Evolutionary conservation across 306 rosid genomes (phyloP), one percentile per base, ranked within the genome.

Genomic region (Trifolium pratense): DNA sequence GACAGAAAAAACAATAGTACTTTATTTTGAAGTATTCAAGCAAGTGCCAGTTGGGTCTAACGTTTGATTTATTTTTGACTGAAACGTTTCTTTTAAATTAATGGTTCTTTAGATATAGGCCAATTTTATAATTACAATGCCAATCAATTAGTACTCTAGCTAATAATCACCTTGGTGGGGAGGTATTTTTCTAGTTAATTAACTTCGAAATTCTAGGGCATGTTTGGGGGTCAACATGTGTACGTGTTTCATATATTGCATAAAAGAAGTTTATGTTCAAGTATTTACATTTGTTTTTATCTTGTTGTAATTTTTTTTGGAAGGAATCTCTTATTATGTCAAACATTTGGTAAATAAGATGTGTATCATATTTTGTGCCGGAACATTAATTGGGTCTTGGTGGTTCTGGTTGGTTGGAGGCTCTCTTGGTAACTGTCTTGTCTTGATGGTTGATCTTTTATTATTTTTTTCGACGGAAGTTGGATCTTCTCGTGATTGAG

Each of bases 31-130:
- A 79, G 48, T 62, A 75, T 76, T 78, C 77, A 73, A 77, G 61
- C 43, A 12, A 56, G 75, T 56, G 89, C 86, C 90, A 87, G 85
- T 84, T 84, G 75, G 84, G 85, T 78, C 89, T 87, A 86, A 78
- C 46, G 29, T 68, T 80, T 75, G 3, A 76, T 80, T 75, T n/a
- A 48, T 48, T n/a, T 12, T 5, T 48, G n/a, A 43, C 7, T 13
- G 49, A 5, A 43, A 43, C 13, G 7, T 43, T 43, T 43, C 49
- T 43, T 43, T 43, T 43, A 43, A 43, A 43, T 43, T 74, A 82
- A 73, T 66, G 76, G 74, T 65, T 83, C 45, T 77, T 36, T 53
- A 52, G 83, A 78, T 79, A 75, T 79, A 75, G 70, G 83, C 70
- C 62, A 83, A 77, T 76, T 40, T 17, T 29, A 70, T 32, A 67